Conservation (phyloP, 768 basidiomycete genomes). For the Rhodotorula diobovata region DNA sequence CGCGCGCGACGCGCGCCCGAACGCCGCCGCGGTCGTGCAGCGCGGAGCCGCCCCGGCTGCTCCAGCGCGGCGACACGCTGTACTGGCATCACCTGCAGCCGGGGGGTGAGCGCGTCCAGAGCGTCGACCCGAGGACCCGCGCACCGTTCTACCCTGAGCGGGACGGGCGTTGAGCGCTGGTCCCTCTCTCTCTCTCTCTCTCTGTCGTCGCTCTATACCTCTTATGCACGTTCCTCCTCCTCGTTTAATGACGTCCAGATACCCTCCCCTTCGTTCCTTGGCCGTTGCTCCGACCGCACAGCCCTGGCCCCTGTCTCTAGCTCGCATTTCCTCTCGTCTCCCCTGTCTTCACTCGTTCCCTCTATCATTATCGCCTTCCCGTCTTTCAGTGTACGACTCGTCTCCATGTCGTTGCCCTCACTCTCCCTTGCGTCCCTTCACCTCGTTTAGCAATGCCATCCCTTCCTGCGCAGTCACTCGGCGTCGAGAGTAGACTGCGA, state of each 20-base stretch:
- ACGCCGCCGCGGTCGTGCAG: background rate
- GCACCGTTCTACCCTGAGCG: background rate
- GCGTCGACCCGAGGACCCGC: constrained; percentile 29
- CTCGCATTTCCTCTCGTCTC: background rate
- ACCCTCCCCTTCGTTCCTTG: background rate
- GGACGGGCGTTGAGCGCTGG: background rate
- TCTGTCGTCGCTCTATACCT: background rate
- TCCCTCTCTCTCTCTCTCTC: background rate
- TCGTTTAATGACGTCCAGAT: background rate
- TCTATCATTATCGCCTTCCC: background rate
- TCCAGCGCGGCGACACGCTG: constrained; percentile 33
- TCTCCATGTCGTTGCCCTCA: background rate
- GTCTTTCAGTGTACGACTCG: too few relatives aligned
- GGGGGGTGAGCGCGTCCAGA: constrained; percentile 33
- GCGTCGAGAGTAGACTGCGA: background rate
- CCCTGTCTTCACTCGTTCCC: too few relatives aligned
- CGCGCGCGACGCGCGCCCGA: background rate
- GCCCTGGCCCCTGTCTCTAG: too few relatives aligned
- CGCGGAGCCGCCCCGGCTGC: background rate
- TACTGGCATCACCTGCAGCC: constrained; percentile 41
- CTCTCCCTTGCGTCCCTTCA: background rate
- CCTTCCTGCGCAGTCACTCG: too few relatives aligned
- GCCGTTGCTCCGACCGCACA: background rate
- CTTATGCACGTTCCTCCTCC: background rate
- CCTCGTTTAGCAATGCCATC: background rate